Conservation (phyloP, 306 rosid species). For the Casuarina equisetifolia region DNA sequence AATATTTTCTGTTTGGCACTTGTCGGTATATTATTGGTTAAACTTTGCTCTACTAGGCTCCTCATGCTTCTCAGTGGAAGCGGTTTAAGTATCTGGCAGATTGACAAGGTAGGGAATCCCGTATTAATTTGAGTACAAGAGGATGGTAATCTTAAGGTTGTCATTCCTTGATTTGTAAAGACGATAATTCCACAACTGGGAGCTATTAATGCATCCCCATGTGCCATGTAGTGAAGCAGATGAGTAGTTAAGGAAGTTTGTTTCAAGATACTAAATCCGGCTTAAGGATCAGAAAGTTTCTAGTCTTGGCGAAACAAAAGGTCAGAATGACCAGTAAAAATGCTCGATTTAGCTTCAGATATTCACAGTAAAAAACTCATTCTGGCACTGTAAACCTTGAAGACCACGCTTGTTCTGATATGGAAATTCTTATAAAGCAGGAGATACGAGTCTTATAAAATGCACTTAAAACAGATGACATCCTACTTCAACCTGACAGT, state of each 20-base stretch:
- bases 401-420: not conserved
- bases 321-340: not conserved
- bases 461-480: not conserved
- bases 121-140: slow-evolving; percentile 17
- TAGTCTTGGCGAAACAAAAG: not conserved
- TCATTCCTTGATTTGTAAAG: slow-evolving; percentile 25
- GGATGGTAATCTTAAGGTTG: slow-evolving; percentile 33
- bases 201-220: slow-evolving; percentile 18
- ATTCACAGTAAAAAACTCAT: not conserved
- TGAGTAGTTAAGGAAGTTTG: slow-evolving; percentile 11
- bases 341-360: not conserved
- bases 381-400: not conserved
- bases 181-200: slow-evolving; percentile 13
- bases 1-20: not conserved
- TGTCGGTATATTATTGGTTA: slow-evolving; percentile 12
- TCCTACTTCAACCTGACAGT: not conserved
- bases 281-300: not conserved
- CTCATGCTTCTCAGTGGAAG: slow-evolving; percentile 25
- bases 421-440: too few species aligned
- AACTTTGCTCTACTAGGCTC: slow-evolving; percentile 20
- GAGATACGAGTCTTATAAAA: not conserved
- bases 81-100: slow-evolving; percentile 16
- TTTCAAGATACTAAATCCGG: not conserved
- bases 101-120: slow-evolving; percentile 18
- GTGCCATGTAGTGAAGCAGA: not conserved